phyloP scores from a whole-genome alignment of 2,329 filamentous ascomycete species.

The Verticillium dahliae region DNA sequence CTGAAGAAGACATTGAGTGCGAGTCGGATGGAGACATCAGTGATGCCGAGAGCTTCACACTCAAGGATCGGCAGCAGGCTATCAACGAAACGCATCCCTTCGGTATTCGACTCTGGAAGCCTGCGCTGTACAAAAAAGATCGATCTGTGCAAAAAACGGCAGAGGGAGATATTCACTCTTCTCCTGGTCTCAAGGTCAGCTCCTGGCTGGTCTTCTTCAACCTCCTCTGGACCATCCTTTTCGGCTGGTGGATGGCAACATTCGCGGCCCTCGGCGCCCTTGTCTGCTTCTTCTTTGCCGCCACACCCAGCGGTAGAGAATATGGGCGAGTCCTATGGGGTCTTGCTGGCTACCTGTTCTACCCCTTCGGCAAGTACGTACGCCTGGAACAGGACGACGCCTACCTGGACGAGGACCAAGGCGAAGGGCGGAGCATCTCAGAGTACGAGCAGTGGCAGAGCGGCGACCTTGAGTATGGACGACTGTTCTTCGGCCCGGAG shows the following conservation, averaged over 20 bases:
- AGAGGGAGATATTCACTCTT: slow-evolving; percentile 94
- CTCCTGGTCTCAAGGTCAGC: slow-evolving; percentile 81
- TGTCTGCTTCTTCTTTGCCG: slow-evolving; percentile 73
- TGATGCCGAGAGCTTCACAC: slow-evolving; percentile 94
- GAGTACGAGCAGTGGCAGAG: slow-evolving; percentile 99
- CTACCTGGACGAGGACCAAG: slow-evolving; percentile 89
- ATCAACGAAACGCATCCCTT: slow-evolving; percentile 99
- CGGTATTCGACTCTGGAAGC: slow-evolving; percentile 98
- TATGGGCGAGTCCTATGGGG: slow-evolving; percentile 85
- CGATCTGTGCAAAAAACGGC: slow-evolving; percentile 94
- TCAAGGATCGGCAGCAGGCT: slow-evolving; percentile 93
- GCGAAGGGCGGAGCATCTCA: slow-evolving; percentile 92
- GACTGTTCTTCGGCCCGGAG: slow-evolving; percentile 89
- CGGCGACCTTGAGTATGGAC: slow-evolving; percentile 90
- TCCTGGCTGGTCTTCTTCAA: slow-evolving; percentile 85
- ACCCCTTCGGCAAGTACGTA: slow-evolving; percentile 95
- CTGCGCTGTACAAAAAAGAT: slow-evolving; percentile 94
- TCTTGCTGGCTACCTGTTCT: slow-evolving; percentile 80
- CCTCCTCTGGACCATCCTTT: slow-evolving; percentile 79
- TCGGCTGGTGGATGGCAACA: slow-evolving; percentile 92
- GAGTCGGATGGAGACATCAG: slow-evolving; percentile 70
- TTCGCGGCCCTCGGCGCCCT: slow-evolving; percentile 68
- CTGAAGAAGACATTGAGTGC: slow-evolving; percentile 35
- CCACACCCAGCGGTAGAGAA: slow-evolving; percentile 71
- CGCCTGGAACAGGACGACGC: slow-evolving; percentile 89